A percentile compares a stretch with the other conserved stretches of the same genome.
These are phyloP conservation scores for Cladosporium sp. DNA, from an alignment of 2,329 filamentous ascomycete species.

Conservation along the genomic window DNA sequence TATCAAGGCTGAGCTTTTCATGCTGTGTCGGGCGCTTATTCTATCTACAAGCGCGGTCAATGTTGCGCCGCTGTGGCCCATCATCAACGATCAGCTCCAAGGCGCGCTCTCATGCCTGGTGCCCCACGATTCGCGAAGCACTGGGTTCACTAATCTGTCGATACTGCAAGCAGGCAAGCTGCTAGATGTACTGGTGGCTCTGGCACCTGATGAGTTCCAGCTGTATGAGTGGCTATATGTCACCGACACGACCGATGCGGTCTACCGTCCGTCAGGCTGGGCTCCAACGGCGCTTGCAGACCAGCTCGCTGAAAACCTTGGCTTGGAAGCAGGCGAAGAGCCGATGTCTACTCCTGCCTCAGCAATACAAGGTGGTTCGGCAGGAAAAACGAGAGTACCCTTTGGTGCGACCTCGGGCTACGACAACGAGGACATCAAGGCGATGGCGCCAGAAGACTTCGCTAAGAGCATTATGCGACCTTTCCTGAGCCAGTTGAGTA, in stretches of 20 bases:
- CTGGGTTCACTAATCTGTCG: constrained; percentile 74
- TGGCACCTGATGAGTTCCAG: constrained; percentile 93
- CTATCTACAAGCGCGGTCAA: constrained; percentile 78
- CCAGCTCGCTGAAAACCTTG: constrained; percentile 68
- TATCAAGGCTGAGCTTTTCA: constrained; percentile 85
- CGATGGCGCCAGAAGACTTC: constrained; percentile 60
- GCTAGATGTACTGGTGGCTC: constrained; percentile 80
- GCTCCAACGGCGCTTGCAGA: constrained; percentile 77
- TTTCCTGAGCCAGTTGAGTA: constrained; percentile 89
- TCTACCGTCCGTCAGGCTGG: constrained; percentile 74
- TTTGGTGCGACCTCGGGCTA: constrained; percentile 6
- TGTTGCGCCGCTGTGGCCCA: constrained; percentile 82
- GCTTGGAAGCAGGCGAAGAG: constrained; percentile 5
- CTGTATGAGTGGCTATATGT: constrained; percentile 98
- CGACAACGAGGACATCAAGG: constrained; percentile 57
- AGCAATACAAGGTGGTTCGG: not conserved
- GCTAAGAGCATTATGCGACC: constrained; percentile 77
- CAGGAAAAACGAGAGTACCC: not conserved
- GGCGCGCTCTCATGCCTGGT: constrained; percentile 74
- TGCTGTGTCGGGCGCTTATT: constrained; percentile 79
- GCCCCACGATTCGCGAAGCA: constrained; percentile 63
- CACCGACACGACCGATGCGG: constrained; percentile 93
- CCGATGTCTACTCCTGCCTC: not conserved
- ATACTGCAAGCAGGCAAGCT: constrained; percentile 92
- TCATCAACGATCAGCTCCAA: constrained; percentile 83